phyloP scores from a whole-genome alignment of 225 moss, liverwort and hornwort genomes.

The Pseudisothecium myosuroides region DNA sequence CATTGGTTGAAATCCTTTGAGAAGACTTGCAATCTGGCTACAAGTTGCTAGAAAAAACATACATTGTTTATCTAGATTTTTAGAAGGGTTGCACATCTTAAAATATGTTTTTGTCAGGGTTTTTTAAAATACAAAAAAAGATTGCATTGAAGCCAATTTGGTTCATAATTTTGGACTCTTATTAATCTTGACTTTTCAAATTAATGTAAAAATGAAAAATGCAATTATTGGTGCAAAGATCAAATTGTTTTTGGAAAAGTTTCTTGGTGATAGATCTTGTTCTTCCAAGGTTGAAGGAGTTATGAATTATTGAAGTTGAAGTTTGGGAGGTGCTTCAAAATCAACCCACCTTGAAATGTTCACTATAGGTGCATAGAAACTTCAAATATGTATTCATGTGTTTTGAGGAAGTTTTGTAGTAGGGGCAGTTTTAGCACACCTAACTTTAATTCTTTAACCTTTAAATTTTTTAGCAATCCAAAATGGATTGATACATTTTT shows the following conservation, averaged over 20 bases:
- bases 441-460: not conserved
- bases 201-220: not conserved
- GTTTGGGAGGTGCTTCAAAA: not conserved
- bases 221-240: not conserved
- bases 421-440: not conserved
- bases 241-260: not conserved
- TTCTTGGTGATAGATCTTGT: not conserved
- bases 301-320: not conserved
- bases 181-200: too few relatives aligned
- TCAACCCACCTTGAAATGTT: not conserved
- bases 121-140: too few relatives aligned
- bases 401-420: not conserved
- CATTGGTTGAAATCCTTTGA: too few relatives aligned
- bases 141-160: too few relatives aligned
- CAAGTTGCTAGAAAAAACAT: too few relatives aligned
- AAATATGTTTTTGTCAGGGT: too few relatives aligned
- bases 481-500: too few relatives aligned
- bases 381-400: not conserved
- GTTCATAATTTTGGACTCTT: too few relatives aligned
- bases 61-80: too few relatives aligned
- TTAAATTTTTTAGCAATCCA: too few relatives aligned
- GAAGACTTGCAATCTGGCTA: too few relatives aligned
- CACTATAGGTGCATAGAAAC: not conserved
- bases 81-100: too few relatives aligned
- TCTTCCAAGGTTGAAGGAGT: not conserved